Evolutionary conservation across 2,329 filamentous ascomycete genomes (phyloP), one percentile per base, ranked within the genome.

Genomic region (Scleromitrula shiraiana): DNA sequence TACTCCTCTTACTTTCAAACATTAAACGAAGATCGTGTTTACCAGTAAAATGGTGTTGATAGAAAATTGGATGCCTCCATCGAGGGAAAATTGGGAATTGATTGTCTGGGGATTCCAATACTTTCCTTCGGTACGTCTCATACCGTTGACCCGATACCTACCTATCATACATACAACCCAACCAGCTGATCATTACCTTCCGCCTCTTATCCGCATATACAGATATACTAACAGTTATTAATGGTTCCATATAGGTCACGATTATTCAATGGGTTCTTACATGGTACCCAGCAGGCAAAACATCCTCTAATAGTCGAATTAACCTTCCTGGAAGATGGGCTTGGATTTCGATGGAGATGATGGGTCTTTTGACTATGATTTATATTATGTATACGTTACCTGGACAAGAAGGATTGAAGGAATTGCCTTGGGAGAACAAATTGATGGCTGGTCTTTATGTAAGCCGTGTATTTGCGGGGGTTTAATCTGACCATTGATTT

Each of bases 241-340:
- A 33, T 14, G 27, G 17, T 41, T 8, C 46, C 30, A 10, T n/a
- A 6, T 52, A 95, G 88, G 62, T 88, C 54, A 82, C 82, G 0
- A 76, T 80, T 1, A 43, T 78, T 19, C 89, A 95, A 78, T 94
- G 85, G 83, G 14, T 54, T 3, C 69, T 75, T n/a, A 76, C 79
- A 47, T 95, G 80, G 76, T 93, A 96, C 65, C 87, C 87, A 42
- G 88, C 91, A 72, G 93, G 93, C 65, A 97, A 97, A 69, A 95
- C 90, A 2, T 95, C 88, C 3, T 75, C 81, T 15, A 62, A 74
- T 3, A 89, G 84, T 59, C 70, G 70, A 10, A 72, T 93, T 64
- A 98, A 98, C 68, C 67, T 97, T n/a, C 87, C 90, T 2, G 93
- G 93, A 52, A 87, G 86, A 59, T 71, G 88, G 54, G 89, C 80